Conservation (phyloP, 2,329 filamentous ascomycete species). For the Tolypocladium guangdongense region DNA sequence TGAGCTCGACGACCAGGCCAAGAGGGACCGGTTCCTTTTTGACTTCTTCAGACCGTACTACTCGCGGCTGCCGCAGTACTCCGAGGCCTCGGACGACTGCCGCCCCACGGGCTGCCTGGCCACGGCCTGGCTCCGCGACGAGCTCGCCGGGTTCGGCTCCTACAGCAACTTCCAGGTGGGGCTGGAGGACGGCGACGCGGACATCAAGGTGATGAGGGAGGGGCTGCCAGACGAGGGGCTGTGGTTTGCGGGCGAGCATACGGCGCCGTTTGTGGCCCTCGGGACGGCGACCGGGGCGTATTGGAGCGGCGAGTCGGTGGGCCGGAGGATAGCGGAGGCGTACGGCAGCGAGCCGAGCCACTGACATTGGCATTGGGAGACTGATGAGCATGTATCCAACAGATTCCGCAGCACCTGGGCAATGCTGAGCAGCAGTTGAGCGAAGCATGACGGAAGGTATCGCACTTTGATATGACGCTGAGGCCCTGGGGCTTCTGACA, state of each 20-base stretch:
- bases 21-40: conserved; percentile 44
- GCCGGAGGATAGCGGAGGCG: conserved; percentile 46
- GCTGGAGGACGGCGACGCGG: conserved; percentile 55
- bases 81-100: conserved; percentile 40
- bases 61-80: conserved; percentile 61
- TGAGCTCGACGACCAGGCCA: conserved; percentile 28
- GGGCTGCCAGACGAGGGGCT: conserved; percentile 57
- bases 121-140: conserved; percentile 69
- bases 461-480: too few relatives aligned
- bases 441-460: too few relatives aligned
- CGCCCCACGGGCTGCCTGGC: conserved; percentile 52
- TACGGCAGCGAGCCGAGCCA: conserved; percentile 26
- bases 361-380: too few relatives aligned
- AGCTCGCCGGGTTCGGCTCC: conserved; percentile 68
- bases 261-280: conserved; percentile 76
- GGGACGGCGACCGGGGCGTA: conserved; percentile 87
- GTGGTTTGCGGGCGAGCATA: conserved; percentile 88
- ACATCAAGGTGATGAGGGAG: conserved; percentile 54
- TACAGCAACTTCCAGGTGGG: conserved; percentile 82
- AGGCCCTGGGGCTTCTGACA: too few relatives aligned
- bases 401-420: too few relatives aligned
- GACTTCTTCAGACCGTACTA: conserved; percentile 69
- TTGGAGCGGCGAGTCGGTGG: conserved; percentile 79
- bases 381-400: too few relatives aligned
- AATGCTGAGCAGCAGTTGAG: too few relatives aligned